Base-by-base conservation (phyloP, 169 alveolate species). In the Plasmodium blacklocki region DNA sequence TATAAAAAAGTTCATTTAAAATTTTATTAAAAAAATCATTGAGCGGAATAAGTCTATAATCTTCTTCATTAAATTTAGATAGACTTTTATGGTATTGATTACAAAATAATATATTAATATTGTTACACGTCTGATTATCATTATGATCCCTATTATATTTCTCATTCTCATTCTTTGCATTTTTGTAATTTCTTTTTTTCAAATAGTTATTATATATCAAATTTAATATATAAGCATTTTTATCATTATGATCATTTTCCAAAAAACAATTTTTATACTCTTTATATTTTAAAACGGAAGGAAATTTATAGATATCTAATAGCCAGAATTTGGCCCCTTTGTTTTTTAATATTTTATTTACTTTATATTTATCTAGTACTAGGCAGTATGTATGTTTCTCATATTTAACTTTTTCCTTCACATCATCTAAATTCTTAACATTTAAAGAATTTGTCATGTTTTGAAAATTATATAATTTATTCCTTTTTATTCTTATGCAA, bases 241-340 rank as follows among this genome's bases (percentile, higher is more conserved):
- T 39, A 39, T 39, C 47, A 9, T 9, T 15, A 32, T 59, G 47
- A 15, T 50, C n/a, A 39, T 39, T 39, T n/a, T 54, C 21, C 11
- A 68, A 2, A 8, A 76, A 58, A 39, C 32, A 0, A 21, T 62
- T 29, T 49, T 80, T 59, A 49, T 80, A 80, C 1, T 80, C 90
- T 6, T 59, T 50, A 8, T 15, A 26, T 3, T 43, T 19, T 47
- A 80, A 50, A 14, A 80, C 90, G 56, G 90, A 80, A n/a, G 90
- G 90, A 50, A 80, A 80, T 47, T 72, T 70, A 29, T 67, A 80
- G n/a, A 80, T 18, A 68, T 68, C 58, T 49, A 80, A 47, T 29
- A 80, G 32, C 83, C 85, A 80, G 23, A 60, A 56, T 68, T 68
- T 80, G 26, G 62, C 59, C 1, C 70, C 23, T 50, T 80, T 80